Conservation (phyloP, 2,329 filamentous ascomycete species). For the Bertia moriformis region DNA sequence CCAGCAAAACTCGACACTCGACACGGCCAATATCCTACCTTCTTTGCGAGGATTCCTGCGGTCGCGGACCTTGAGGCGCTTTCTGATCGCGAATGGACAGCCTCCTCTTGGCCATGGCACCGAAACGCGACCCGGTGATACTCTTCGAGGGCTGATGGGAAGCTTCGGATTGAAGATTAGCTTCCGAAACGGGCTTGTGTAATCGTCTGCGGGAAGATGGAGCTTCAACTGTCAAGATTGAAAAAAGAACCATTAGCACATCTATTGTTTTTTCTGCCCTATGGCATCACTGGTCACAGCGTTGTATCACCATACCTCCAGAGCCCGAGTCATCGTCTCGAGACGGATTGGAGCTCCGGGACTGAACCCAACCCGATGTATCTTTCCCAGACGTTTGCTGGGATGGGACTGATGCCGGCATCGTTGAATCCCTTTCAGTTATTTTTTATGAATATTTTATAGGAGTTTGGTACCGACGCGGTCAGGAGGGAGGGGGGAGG, state of each 20-base stretch:
- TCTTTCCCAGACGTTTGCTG: not conserved
- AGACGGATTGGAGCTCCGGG: not conserved
- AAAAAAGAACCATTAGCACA: too few relatives aligned
- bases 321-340: not conserved
- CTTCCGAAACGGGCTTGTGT: not conserved
- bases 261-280: too few relatives aligned
- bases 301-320: constrained; percentile 1
- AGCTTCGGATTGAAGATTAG: not conserved
- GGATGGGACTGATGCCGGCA: not conserved
- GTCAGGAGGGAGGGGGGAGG: too few relatives aligned
- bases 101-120: not conserved
- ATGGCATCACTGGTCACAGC: not conserved
- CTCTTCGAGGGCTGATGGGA: not conserved
- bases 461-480: too few relatives aligned
- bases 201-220: not conserved
- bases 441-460: too few relatives aligned
- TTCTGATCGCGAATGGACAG: constrained; percentile 1
- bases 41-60: not conserved
- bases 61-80: not conserved
- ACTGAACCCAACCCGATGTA: not conserved
- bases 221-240: not conserved
- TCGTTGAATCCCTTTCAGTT: too few relatives aligned
- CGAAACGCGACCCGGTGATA: not conserved
- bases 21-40: too few relatives aligned
- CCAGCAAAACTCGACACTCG: too few relatives aligned